phyloP scores from a whole-genome alignment of 805 yeast genomes.

The Wickerhamomyces alni region DNA sequence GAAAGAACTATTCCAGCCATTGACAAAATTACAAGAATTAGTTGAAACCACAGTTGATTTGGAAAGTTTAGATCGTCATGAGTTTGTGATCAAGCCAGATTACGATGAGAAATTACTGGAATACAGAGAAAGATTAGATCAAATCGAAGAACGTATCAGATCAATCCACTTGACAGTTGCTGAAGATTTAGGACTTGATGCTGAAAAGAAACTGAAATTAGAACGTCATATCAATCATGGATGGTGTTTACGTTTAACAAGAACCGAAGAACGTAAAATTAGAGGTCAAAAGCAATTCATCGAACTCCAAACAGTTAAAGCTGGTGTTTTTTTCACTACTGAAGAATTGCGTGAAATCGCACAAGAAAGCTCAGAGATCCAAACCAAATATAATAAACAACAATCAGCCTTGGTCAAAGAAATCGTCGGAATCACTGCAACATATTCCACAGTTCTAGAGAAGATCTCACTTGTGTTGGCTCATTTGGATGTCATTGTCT shows the following conservation, averaged over 20 bases:
- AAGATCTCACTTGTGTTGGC: slow-evolving; percentile 60
- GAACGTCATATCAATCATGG: slow-evolving; percentile 88
- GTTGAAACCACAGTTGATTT: slow-evolving; percentile 91
- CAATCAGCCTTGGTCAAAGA: slow-evolving; percentile 79
- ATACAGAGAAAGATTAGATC: slow-evolving; percentile 53
- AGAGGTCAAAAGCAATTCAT: slow-evolving; percentile 55
- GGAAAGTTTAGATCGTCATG: slow-evolving; percentile 73
- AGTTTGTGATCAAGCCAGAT: slow-evolving; percentile 82
- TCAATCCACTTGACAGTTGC: slow-evolving; percentile 58
- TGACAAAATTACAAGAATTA: slow-evolving; percentile 70
- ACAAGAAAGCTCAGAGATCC: slow-evolving; percentile 49
- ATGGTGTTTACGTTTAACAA: slow-evolving; percentile 90
- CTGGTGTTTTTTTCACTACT: slow-evolving; percentile 92
- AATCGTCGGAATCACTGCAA: slow-evolving; percentile 71
- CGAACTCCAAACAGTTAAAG: slow-evolving; percentile 88
- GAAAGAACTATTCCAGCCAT: slow-evolving; percentile 38
- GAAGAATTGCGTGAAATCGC: slow-evolving; percentile 54
- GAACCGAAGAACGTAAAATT: slow-evolving; percentile 79
- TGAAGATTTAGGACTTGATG: slow-evolving; percentile 72
- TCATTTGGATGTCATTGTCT: slow-evolving; percentile 72
- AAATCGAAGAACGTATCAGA: slow-evolving; percentile 47
- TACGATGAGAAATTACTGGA: slow-evolving; percentile 72
- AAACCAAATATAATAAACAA: slow-evolving; percentile 62
- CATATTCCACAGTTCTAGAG: slow-evolving; percentile 76
- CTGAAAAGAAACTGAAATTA: slow-evolving; percentile 82